Evolutionary conservation across 768 basidiomycete genomes (phyloP).

Genomic region (Panellus pusillus): DNA sequence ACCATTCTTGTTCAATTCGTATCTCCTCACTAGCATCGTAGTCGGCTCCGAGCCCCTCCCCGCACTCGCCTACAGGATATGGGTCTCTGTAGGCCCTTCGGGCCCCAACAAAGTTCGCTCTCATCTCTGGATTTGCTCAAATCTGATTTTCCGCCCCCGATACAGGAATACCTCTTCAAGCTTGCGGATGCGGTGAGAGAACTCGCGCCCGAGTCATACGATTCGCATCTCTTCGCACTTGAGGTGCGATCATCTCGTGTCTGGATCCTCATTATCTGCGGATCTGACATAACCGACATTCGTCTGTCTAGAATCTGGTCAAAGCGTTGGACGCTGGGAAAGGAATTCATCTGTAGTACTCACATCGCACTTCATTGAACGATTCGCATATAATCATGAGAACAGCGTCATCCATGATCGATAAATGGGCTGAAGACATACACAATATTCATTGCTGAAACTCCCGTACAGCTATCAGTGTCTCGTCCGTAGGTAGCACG

Average conservation of each 20-base stretch:
- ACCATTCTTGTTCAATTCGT: not conserved
- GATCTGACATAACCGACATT: too few species aligned
- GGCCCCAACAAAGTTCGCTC: slow-evolving; percentile 78
- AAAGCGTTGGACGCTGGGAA: slow-evolving; percentile 1
- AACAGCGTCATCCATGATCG: too few species aligned
- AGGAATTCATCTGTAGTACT: not conserved
- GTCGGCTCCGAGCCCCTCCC: slow-evolving; percentile 85
- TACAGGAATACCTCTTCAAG: slow-evolving; percentile 83
- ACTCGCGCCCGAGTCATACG: slow-evolving; percentile 71
- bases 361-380: too few species aligned
- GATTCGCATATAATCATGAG: too few species aligned
- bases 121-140: not conserved
- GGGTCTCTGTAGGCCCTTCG: slow-evolving; percentile 78
- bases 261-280: not conserved
- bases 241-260: slow-evolving; percentile 50
- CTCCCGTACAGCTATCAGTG: too few species aligned
- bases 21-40: slow-evolving; percentile 27
- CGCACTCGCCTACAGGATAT: slow-evolving; percentile 65
- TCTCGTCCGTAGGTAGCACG: too few species aligned
- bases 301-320: not conserved
- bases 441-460: too few species aligned
- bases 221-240: slow-evolving; percentile 74
- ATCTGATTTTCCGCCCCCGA: not conserved
- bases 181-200: slow-evolving; percentile 72
- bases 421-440: too few species aligned